Percentiles rank a stretch among this genome's conserved stretches.
Conservation (phyloP, 768 basidiomycete species). For the Pleurotus platypus region DNA sequence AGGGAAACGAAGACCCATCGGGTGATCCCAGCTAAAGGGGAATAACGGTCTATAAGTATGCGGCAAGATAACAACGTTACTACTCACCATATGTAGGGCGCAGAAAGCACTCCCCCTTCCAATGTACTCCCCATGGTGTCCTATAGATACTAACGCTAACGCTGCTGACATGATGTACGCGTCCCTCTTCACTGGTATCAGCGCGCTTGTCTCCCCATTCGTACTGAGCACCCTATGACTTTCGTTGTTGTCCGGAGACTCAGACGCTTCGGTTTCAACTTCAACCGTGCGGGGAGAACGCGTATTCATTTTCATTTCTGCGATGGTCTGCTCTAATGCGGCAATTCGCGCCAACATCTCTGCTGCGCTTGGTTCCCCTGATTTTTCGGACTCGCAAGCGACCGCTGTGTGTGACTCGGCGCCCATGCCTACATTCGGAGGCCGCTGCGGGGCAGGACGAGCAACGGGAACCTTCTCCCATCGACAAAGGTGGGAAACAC, state of each 20-base stretch:
- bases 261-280: too few species aligned
- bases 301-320: not conserved
- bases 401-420: not conserved
- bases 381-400: not conserved
- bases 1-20: conserved; percentile 29
- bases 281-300: too few species aligned
- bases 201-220: too few species aligned
- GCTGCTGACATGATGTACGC: conserved; percentile 37
- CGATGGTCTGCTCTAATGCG: conserved; percentile 21
- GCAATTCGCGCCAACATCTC: conserved; percentile 25
- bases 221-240: too few species aligned
- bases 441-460: conserved; percentile 32
- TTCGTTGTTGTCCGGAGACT: too few species aligned
- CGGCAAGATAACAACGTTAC: not conserved
- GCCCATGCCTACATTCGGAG: conserved; percentile 24
- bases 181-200: conserved; percentile 23
- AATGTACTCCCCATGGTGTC: conserved; percentile 46
- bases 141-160: conserved; percentile 40
- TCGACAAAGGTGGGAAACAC: conserved; percentile 40
- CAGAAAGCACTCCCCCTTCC: conserved; percentile 44
- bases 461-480: conserved; percentile 42
- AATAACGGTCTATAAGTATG: not conserved
- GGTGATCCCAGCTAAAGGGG: conserved; percentile 30
- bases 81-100: conserved; percentile 41
- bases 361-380: conserved; percentile 16